Conservation (phyloP, 2,329 filamentous ascomycete genomes). For the Plenodomus tracheiphilus region DNA sequence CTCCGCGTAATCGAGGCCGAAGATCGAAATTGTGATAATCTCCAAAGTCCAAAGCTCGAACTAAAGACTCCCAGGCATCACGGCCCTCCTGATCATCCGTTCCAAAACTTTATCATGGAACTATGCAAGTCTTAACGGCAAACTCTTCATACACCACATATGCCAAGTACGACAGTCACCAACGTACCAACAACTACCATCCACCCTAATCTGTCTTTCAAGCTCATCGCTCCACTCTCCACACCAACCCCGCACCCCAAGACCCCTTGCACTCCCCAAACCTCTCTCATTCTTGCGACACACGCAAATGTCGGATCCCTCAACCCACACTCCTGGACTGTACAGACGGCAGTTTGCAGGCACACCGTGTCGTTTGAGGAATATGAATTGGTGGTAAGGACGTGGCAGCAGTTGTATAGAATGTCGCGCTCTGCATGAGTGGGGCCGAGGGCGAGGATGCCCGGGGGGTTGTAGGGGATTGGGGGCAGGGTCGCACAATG, state of each 20-base stretch:
- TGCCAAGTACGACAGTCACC: background rate
- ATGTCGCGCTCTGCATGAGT: slow-evolving; percentile 1
- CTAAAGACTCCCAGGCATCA: too few species aligned
- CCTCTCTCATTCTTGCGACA: background rate
- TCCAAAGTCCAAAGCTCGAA: too few species aligned
- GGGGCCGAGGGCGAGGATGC: slow-evolving; percentile 3
- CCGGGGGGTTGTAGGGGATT: background rate
- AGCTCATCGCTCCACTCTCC: background rate
- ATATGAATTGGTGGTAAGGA: background rate
- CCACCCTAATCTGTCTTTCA: background rate
- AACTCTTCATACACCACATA: background rate
- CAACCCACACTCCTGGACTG: background rate
- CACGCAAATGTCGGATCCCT: background rate
- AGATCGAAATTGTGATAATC: too few species aligned
- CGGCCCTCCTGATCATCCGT: too few species aligned
- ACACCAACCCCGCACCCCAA: background rate
- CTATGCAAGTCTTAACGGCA: too few species aligned
- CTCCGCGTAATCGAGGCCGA: too few species aligned
- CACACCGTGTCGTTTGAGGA: slow-evolving; percentile 1
- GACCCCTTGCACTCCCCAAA: background rate
- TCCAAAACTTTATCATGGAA: too few species aligned
- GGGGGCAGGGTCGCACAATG: background rate
- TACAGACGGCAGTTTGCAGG: background rate
- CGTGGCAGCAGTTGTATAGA: slow-evolving; percentile 1
- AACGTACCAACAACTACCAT: background rate